phyloP scores from a whole-genome alignment of 2,329 filamentous ascomycete genomes.

The Thielaviopsis ethacetica region DNA sequence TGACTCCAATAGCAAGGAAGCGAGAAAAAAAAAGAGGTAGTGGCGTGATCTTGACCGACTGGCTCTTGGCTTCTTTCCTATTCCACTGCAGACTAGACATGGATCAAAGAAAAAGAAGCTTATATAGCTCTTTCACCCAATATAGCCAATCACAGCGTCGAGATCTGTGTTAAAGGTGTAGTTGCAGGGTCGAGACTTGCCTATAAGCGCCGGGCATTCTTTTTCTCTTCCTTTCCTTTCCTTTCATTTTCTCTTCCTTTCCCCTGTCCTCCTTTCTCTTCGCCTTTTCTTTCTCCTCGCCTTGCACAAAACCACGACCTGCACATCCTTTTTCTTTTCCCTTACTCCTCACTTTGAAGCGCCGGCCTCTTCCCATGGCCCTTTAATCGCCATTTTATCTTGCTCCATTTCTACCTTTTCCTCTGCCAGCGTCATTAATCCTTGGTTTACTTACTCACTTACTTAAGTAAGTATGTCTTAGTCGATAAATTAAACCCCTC shows the following conservation, averaged over 20 bases:
- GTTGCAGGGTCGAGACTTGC: not conserved
- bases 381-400: not conserved
- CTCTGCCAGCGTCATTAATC: not conserved
- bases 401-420: not conserved
- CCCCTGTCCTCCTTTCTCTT: not conserved
- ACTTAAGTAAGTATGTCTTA: too few relatives aligned
- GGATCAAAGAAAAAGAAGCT: too few relatives aligned
- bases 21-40: too few relatives aligned
- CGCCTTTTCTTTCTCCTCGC: too few relatives aligned
- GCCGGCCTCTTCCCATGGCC: not conserved
- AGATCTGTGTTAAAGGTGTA: not conserved
- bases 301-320: too few relatives aligned
- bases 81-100: too few relatives aligned
- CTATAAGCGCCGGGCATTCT: not conserved
- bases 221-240: not conserved
- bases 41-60: too few relatives aligned
- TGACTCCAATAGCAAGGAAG: too few relatives aligned
- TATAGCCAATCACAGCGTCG: not conserved
- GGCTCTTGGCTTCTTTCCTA: too few relatives aligned
- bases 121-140: not conserved
- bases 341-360: not conserved
- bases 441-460: not conserved
- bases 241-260: too few relatives aligned
- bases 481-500: not conserved
- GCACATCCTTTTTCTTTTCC: not conserved